phyloP scores from a whole-genome alignment of 495 filamentous ascomycete species.

The Trichoderma gamsii region DNA sequence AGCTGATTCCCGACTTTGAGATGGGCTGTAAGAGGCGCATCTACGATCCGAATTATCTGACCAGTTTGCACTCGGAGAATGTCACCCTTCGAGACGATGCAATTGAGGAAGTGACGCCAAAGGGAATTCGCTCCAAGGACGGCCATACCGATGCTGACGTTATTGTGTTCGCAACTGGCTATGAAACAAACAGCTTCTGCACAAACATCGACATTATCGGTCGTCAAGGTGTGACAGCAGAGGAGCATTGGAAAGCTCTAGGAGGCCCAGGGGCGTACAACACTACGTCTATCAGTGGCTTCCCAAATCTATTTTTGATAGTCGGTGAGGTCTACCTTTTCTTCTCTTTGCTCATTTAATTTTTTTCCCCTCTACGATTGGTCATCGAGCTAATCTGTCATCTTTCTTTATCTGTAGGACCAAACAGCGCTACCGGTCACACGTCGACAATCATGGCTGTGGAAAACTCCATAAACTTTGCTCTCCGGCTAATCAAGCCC shows the following conservation, averaged over 20 bases:
- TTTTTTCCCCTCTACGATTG: neutral
- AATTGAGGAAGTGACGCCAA: conserved; percentile 31
- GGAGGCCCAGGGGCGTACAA: conserved; percentile 38
- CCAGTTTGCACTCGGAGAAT: conserved; percentile 27
- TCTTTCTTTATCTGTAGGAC: conserved; percentile 24
- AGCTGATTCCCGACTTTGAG: conserved; percentile 3
- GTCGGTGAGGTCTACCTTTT: conserved; percentile 19
- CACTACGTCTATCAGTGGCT: conserved; percentile 29
- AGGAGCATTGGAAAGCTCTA: conserved; percentile 33
- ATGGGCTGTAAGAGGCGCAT: conserved; percentile 3
- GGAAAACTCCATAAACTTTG: conserved; percentile 35
- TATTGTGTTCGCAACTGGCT: conserved; percentile 40
- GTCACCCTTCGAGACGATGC: conserved; percentile 31
- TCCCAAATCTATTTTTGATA: conserved; percentile 40
- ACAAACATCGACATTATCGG: conserved; percentile 34
- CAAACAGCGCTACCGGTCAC: conserved; percentile 39
- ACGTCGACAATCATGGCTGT: conserved; percentile 35
- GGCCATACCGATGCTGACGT: conserved; percentile 33
- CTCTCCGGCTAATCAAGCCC: conserved; percentile 27
- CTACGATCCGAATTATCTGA: neutral
- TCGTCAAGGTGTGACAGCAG: conserved; percentile 24
- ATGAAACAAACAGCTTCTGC: conserved; percentile 30
- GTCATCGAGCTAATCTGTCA: neutral
- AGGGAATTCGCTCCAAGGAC: conserved; percentile 27
- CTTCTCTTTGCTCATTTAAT: neutral